Evolutionary conservation across 768 basidiomycete species (phyloP).

Genomic region (Suillus tomentosus): DNA sequence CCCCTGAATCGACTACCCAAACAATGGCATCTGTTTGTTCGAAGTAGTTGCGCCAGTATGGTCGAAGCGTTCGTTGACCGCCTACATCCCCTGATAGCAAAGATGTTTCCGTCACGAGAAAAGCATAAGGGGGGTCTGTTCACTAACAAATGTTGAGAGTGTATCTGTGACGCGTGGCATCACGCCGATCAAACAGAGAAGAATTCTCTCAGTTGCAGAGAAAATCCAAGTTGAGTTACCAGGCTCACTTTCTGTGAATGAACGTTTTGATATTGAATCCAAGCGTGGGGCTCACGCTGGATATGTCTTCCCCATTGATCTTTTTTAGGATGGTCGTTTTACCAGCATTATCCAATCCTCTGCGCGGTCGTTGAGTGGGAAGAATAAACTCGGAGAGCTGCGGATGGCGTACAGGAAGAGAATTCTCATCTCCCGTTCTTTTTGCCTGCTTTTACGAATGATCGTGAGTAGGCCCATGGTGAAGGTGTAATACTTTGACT

Average conservation of each 20-base stretch:
- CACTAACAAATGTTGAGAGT: conserved; percentile 46
- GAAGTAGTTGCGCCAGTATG: conserved; percentile 99
- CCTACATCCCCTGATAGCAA: conserved; percentile 93
- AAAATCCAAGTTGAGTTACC: conserved; percentile 24
- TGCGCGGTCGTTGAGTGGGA: conserved; percentile 37
- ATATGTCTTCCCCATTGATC: conserved; percentile 90
- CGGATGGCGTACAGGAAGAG: conserved; percentile 74
- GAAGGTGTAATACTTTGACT: conserved; percentile 7
- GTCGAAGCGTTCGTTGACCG: conserved; percentile 91
- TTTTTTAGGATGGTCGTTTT: conserved; percentile 98
- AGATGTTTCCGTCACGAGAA: conserved; percentile 64
- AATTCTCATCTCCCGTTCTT: conserved; percentile 95
- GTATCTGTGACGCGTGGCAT: conserved; percentile 31
- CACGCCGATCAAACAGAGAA: conserved; percentile 28
- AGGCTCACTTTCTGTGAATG: conserved; percentile 77
- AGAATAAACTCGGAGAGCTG: conserved; percentile 12
- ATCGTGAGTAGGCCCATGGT: conserved; percentile 93
- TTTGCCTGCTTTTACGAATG: conserved; percentile 93
- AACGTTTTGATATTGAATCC: conserved; percentile 99
- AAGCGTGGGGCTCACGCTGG: conserved; percentile 85
- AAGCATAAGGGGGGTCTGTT: conserved; percentile 4
- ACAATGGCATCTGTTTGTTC: conserved; percentile 98
- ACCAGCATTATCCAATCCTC: conserved; percentile 97
- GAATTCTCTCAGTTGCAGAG: conserved; percentile 21
- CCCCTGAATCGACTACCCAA: conserved; percentile 98